Evolutionary conservation across 805 yeast species (phyloP).

Genomic region (Metschnikowia lachancei): DNA sequence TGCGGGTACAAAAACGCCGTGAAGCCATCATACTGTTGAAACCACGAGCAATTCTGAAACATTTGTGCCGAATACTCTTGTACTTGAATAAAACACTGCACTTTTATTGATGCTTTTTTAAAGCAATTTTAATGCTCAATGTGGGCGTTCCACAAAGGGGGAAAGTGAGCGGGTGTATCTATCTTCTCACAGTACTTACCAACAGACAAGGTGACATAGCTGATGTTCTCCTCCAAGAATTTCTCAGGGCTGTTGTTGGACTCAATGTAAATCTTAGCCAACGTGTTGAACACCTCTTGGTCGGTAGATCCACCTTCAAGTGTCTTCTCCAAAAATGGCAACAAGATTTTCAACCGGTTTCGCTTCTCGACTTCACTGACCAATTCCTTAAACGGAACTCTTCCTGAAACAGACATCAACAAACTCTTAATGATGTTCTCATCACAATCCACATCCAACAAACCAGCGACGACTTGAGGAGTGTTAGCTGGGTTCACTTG

Average conservation of each 20-base stretch:
- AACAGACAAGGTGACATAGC: constrained; percentile 89
- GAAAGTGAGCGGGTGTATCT: no score
- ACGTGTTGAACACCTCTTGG: constrained; percentile 87
- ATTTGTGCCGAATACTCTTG: no score
- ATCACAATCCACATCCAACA: constrained; percentile 96
- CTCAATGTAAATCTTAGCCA: constrained; percentile 97
- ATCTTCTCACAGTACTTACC: constrained; percentile 99
- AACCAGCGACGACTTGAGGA: constrained; percentile 94
- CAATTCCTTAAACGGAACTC: constrained; percentile 86
- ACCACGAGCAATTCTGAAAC: no score
- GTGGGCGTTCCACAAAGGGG: no score
- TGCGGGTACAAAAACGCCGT: no score
- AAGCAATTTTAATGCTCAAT: no score
- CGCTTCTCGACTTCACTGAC: constrained; percentile 96
- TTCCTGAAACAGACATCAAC: constrained; percentile 83
- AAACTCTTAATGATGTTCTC: constrained; percentile 80
- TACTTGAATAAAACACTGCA: no score
- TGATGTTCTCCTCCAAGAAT: constrained; percentile 85
- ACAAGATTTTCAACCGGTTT: constrained; percentile 83
- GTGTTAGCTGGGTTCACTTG: constrained; percentile 95
- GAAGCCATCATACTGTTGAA: no score
- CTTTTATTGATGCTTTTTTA: no score
- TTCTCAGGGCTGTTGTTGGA: constrained; percentile 97
- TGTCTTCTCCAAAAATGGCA: constrained; percentile 91
- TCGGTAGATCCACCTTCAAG: constrained; percentile 82